Evolutionary conservation across 169 alveolate genomes (phyloP).

Genomic region (Miamiensis avidus): DNA sequence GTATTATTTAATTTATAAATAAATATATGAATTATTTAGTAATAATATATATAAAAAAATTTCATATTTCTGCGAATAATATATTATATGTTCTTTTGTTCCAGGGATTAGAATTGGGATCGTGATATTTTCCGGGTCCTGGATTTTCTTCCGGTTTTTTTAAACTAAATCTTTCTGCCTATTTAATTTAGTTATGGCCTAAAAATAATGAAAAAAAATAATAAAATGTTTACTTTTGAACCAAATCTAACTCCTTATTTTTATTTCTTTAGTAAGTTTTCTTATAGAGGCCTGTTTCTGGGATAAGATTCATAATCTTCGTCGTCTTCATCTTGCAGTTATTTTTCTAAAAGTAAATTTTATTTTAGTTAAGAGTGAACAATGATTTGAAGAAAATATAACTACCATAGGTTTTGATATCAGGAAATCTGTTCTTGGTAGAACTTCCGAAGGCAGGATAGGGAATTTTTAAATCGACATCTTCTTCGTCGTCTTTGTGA

Average conservation of each 20-base stretch:
- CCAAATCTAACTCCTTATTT: not conserved
- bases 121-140: constrained; percentile 23
- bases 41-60: no score
- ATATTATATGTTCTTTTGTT: constrained; percentile 23
- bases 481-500: constrained; percentile 24
- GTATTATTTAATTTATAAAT: no score
- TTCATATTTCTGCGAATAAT: no score
- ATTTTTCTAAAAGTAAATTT: not conserved
- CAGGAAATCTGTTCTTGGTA: constrained; percentile 7
- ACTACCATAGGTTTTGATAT: not conserved
- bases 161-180: constrained; percentile 15
- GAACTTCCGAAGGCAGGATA: constrained; percentile 17
- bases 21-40: no score
- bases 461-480: constrained; percentile 1
- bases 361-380: not conserved
- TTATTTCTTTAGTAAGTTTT: not conserved
- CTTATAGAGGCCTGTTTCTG: not conserved
- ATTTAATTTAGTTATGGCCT: not conserved
- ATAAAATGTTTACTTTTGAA: not conserved
- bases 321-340: not conserved
- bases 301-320: constrained; percentile 10
- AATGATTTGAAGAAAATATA: not conserved
- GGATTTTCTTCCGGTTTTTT: not conserved
- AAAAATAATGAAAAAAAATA: not conserved
- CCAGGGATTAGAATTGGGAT: not conserved